These are phyloP conservation scores for Aspergillus pseudoviridinutans DNA, from an alignment of 2,329 filamentous ascomycete genomes.

Conservation along the genomic window DNA sequence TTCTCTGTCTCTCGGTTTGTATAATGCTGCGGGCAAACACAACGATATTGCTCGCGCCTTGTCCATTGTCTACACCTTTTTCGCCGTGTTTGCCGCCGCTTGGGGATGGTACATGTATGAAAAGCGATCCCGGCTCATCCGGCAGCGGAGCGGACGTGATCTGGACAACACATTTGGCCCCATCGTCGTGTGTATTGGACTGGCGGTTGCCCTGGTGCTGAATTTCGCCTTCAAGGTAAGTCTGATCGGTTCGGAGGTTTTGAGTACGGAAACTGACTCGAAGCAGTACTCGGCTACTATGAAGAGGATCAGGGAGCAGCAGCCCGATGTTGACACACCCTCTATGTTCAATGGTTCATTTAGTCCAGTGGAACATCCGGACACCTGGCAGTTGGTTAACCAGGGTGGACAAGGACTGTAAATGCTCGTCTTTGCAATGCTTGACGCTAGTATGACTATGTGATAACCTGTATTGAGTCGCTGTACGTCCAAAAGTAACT, in stretches of 20 bases:
- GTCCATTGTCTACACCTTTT: constrained; percentile 75
- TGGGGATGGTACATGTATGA: constrained; percentile 89
- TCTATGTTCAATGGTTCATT: constrained; percentile 12
- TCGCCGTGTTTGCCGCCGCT: constrained; percentile 75
- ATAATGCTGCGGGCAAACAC: constrained; percentile 74
- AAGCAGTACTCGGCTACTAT: constrained; percentile 29
- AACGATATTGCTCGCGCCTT: constrained; percentile 73
- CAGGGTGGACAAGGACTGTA: background rate
- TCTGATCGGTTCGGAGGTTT: background rate
- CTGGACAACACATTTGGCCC: constrained; percentile 89
- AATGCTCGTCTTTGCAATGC: background rate
- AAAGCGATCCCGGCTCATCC: constrained; percentile 71
- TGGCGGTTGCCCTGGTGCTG: constrained; percentile 73
- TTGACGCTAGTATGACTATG: background rate
- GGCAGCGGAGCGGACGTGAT: constrained; percentile 81
- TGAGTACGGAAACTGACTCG: background rate
- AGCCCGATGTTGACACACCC: constrained; percentile 9
- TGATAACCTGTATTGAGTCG: background rate
- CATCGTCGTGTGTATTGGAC: constrained; percentile 71
- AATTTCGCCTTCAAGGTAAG: constrained; percentile 79
- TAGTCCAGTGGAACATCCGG: background rate
- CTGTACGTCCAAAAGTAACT: background rate
- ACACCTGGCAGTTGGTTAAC: constrained; percentile 11
- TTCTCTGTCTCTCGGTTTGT: constrained; percentile 75
- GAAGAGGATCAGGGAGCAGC: constrained; percentile 16